These are phyloP conservation scores for Passalora sequoiae DNA, from an alignment of 2,329 filamentous ascomycete species.

Conservation along the genomic window DNA sequence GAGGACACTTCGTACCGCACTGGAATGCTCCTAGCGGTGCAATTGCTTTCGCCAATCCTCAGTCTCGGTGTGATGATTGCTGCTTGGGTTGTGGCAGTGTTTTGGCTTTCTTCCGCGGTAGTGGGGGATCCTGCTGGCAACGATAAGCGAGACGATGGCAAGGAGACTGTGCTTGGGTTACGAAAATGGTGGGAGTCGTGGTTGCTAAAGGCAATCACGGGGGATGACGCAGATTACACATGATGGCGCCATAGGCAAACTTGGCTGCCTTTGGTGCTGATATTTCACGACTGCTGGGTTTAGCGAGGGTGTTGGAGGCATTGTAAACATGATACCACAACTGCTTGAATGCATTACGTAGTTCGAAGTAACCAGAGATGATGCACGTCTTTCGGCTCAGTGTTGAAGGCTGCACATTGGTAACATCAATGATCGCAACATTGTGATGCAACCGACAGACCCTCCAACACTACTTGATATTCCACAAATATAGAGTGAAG, in stretches of 20 bases:
- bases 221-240: no score
- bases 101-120: constrained; percentile 51
- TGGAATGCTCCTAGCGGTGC: constrained; percentile 47
- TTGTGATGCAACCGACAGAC: no score
- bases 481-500: no score
- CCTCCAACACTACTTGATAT: no score
- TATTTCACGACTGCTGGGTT: neutral
- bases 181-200: constrained; percentile 58
- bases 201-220: constrained; percentile 37
- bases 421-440: no score
- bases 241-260: neutral
- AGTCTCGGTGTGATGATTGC: constrained; percentile 53
- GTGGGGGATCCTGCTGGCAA: constrained; percentile 57
- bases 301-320: constrained; percentile 8
- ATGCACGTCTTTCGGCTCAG: no score
- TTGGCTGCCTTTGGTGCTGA: neutral
- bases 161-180: constrained; percentile 54
- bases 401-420: no score
- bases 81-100: constrained; percentile 55
- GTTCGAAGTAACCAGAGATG: no score
- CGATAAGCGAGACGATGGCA: constrained; percentile 56
- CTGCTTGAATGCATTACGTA: constrained; percentile 7
- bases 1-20: constrained; percentile 38
- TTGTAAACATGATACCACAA: constrained; percentile 11
- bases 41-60: constrained; percentile 52